Conservation (phyloP, 192 early-diverging fungal species). For the Rhizophagus prolifer region DNA sequence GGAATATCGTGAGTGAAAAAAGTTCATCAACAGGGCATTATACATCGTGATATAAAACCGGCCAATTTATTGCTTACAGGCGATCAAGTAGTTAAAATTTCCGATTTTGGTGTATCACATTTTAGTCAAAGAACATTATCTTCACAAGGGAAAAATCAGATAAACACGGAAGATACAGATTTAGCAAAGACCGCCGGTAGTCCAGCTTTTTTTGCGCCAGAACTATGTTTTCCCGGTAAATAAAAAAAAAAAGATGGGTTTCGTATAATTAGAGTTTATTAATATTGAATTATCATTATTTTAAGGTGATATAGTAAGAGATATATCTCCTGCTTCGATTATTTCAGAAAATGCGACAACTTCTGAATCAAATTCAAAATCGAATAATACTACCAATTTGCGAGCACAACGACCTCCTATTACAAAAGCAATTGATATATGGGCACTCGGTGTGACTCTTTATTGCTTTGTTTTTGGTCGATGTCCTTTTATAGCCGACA, state of each 20-base stretch:
- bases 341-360: constrained; percentile 32
- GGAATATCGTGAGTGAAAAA: constrained; percentile 73
- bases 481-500: constrained; percentile 91
- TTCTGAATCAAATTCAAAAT: constrained; percentile 26
- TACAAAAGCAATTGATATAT: constrained; percentile 92
- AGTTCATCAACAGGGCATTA: constrained; percentile 93
- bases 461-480: constrained; percentile 92
- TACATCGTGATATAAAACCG: constrained; percentile 98
- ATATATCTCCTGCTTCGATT: constrained; percentile 34
- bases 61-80: constrained; percentile 85
- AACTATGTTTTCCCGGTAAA: constrained; percentile 79
- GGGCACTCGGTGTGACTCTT: constrained; percentile 96
- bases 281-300: neutral
- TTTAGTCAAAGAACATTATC: constrained; percentile 54
- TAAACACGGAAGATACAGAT: constrained; percentile 71
- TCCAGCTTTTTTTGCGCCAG: constrained; percentile 98
- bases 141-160: constrained; percentile 23
- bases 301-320: constrained; percentile 36
- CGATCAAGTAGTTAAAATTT: constrained; percentile 87
- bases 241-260: neutral
- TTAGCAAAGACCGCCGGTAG: constrained; percentile 93
- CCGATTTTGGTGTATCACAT: constrained; percentile 97
- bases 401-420: constrained; percentile 50
- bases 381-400: constrained; percentile 20
- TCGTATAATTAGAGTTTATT: neutral